Conservation (phyloP, 768 basidiomycete genomes). For the Exsudoporus frostii region DNA sequence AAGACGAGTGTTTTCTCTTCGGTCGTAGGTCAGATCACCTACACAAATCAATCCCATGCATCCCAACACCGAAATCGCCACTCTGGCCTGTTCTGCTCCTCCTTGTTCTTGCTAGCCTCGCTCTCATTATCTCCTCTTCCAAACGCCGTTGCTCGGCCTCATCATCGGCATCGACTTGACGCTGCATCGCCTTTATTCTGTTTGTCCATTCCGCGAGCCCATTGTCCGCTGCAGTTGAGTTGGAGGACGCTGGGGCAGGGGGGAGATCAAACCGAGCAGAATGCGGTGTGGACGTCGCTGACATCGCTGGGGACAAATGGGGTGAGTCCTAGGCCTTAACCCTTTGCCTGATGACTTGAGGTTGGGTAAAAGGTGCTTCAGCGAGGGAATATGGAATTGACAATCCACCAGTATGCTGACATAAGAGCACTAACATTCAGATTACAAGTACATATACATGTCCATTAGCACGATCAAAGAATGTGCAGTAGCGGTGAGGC, state of each 20-base stretch:
- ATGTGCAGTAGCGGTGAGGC: background rate
- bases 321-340: background rate
- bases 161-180: conserved; percentile 78
- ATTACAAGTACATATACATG: background rate
- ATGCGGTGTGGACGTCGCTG: conserved; percentile 27
- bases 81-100: conserved; percentile 35
- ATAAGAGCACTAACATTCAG: conserved; percentile 5
- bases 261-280: conserved; percentile 39
- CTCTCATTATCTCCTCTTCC: conserved; percentile 50
- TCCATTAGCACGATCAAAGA: conserved; percentile 4
- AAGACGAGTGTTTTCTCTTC: background rate
- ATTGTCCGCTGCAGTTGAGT: conserved; percentile 42
- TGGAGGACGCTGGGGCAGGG: conserved; percentile 22
- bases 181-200: conserved; percentile 76
- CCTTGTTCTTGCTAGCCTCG: conserved; percentile 44
- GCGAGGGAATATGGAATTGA: background rate
- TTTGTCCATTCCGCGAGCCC: conserved; percentile 80
- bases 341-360: background rate
- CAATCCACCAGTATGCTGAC: no score
- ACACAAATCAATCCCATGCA: conserved; percentile 33
- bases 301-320: conserved; percentile 20
- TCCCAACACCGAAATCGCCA: conserved; percentile 39
- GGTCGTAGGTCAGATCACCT: conserved; percentile 17
- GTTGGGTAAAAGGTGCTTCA: background rate
- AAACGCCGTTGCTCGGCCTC: conserved; percentile 72